Percentiles rank a stretch among this genome's conserved stretches.
These are phyloP conservation scores for Cladosporium sp. DNA, from an alignment of 2,329 filamentous ascomycete genomes.

Conservation along the genomic window DNA sequence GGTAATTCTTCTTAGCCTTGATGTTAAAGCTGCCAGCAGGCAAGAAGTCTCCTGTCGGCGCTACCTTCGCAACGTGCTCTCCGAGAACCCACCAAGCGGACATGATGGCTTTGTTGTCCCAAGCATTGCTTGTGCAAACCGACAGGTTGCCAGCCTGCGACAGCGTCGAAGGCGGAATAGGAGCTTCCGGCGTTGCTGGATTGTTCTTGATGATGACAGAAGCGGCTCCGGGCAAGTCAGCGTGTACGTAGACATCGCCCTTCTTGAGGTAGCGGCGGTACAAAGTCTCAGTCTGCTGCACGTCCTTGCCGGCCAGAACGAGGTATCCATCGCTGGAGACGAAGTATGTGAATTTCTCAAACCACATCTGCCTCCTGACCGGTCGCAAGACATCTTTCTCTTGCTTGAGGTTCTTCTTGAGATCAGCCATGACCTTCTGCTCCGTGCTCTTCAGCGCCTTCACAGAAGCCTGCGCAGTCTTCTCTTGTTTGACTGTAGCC, in stretches of 20 bases:
- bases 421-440: slow-evolving; percentile 77
- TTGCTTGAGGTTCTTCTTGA: slow-evolving; percentile 84
- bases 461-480: slow-evolving; percentile 74
- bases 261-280: slow-evolving; percentile 82
- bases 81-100: slow-evolving; percentile 92
- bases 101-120: slow-evolving; percentile 96
- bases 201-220: slow-evolving; percentile 91
- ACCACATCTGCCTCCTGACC: slow-evolving; percentile 83
- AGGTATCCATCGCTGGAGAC: slow-evolving; percentile 93
- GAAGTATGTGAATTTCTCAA: slow-evolving; percentile 96
- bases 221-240: slow-evolving; percentile 78
- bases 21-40: slow-evolving; percentile 75
- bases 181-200: slow-evolving; percentile 68
- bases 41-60: slow-evolving; percentile 74
- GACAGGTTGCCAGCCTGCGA: slow-evolving; percentile 83
- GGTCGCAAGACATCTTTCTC: slow-evolving; percentile 84
- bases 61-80: slow-evolving; percentile 84
- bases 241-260: slow-evolving; percentile 88
- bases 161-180: slow-evolving; percentile 85
- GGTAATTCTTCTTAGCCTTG: slow-evolving; percentile 81
- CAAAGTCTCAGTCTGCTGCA: slow-evolving; percentile 85
- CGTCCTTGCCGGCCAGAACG: slow-evolving; percentile 80
- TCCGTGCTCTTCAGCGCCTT: slow-evolving; percentile 86
- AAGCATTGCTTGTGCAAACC: slow-evolving; percentile 81
- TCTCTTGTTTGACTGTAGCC: slow-evolving; percentile 81